These are phyloP conservation scores for Metschnikowia rubicola DNA, from an alignment of 805 yeast genomes.

Conservation along the genomic window DNA sequence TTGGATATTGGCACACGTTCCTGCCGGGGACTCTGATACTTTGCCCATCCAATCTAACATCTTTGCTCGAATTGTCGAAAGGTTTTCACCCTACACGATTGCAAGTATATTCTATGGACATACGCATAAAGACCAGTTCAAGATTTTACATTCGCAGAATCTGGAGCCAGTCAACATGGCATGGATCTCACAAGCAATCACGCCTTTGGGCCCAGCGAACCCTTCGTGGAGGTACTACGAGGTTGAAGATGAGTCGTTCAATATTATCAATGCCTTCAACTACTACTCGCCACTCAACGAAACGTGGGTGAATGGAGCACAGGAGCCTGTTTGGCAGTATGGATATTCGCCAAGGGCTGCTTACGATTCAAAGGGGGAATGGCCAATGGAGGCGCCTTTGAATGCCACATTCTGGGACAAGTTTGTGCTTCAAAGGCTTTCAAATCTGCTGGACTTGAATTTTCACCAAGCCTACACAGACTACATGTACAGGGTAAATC, in stretches of 20 bases:
- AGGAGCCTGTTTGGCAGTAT: slow-evolving; percentile 58
- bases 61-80: slow-evolving; percentile 54
- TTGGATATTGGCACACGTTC: slow-evolving; percentile 73
- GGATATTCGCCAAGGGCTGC: slow-evolving; percentile 64
- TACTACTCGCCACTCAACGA: slow-evolving; percentile 59
- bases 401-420: slow-evolving; percentile 68
- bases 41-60: slow-evolving; percentile 59
- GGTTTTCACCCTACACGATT: slow-evolving; percentile 67
- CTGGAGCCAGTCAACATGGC: slow-evolving; percentile 48
- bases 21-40: slow-evolving; percentile 51
- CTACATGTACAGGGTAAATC: slow-evolving; percentile 52
- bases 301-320: slow-evolving; percentile 50
- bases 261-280: slow-evolving; percentile 56
- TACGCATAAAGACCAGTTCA: slow-evolving; percentile 67
- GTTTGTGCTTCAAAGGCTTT: slow-evolving; percentile 45
- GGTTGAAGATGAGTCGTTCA: slow-evolving; percentile 58
- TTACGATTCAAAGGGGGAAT: slow-evolving; percentile 46
- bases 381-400: slow-evolving; percentile 60
- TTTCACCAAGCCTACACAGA: slow-evolving; percentile 50
- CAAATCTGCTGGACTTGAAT: slow-evolving; percentile 32
- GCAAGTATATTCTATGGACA: slow-evolving; percentile 71
- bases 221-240: slow-evolving; percentile 75
- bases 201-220: slow-evolving; percentile 57
- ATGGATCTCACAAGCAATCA: slow-evolving; percentile 64
- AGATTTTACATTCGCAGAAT: slow-evolving; percentile 50